Evolutionary conservation across 208 protist genomes (phyloP).

Genomic region (Acanthamoeba royreba): DNA sequence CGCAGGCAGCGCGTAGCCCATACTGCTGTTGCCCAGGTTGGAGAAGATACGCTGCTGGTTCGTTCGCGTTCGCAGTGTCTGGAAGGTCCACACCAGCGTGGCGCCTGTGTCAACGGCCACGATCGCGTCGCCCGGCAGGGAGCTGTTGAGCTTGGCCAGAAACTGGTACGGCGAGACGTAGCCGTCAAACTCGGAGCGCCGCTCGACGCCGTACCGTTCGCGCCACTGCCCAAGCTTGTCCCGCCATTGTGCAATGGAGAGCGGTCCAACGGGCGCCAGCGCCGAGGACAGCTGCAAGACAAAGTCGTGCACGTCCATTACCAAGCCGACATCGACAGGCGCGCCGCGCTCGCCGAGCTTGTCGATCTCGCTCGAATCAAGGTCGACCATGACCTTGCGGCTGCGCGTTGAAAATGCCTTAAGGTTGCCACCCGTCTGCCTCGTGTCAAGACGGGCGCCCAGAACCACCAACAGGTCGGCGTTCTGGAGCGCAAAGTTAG

Average conservation of each 20-base stretch:
- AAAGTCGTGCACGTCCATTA: not conserved
- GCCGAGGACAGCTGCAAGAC: not conserved
- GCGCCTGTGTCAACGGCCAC: not conserved
- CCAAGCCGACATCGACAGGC: not conserved
- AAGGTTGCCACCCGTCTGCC: not conserved
- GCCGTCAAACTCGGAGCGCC: not conserved
- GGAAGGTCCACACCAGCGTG: not conserved
- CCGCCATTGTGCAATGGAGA: not conserved
- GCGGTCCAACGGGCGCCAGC: not conserved
- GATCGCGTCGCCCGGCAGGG: not conserved
- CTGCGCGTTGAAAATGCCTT: not conserved
- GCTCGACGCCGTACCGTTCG: not conserved
- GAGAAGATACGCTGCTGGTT: not conserved
- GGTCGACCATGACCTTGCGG: not conserved
- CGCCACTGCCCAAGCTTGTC: not conserved
- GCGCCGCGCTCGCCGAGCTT: not conserved
- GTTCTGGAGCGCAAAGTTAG: not conserved
- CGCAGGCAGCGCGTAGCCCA: not conserved
- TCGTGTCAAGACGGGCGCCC: not conserved
- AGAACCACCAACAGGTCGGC: not conserved
- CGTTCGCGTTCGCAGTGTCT: not conserved
- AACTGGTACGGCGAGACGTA: not conserved
- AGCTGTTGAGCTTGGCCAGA: not conserved
- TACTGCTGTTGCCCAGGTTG: not conserved
- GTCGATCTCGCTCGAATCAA: not conserved